phyloP scores from a whole-genome alignment of 2,329 filamentous ascomycete genomes.

The Stagonosporopsis chrysanthemi region DNA sequence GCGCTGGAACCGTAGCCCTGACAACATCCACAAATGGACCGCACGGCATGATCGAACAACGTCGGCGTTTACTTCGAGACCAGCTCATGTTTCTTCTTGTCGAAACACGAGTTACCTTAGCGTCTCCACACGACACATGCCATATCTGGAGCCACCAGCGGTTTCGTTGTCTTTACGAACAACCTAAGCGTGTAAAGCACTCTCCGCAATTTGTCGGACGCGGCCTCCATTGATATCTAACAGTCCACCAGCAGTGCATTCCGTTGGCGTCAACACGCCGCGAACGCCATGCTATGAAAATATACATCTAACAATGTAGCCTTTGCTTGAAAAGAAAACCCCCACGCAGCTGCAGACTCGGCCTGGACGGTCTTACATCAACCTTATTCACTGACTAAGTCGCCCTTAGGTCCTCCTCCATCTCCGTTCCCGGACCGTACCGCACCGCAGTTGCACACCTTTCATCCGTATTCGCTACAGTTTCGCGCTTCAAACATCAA shows the following conservation, averaged over 20 bases:
- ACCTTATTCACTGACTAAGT: too few species aligned
- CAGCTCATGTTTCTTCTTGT: slow-evolving; percentile 28
- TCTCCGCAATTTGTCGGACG: slow-evolving; percentile 53
- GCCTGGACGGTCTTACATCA: too few species aligned
- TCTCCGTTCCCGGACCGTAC: too few species aligned
- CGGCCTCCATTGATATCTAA: slow-evolving; percentile 56
- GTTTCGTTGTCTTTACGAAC: slow-evolving; percentile 28
- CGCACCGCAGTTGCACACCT: too few species aligned
- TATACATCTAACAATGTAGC: slow-evolving; percentile 63
- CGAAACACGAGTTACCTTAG: slow-evolving; percentile 9
- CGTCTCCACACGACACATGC: slow-evolving; percentile 20
- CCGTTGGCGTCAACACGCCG: slow-evolving; percentile 49
- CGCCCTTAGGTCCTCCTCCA: too few species aligned
- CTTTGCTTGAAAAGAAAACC: slow-evolving; percentile 34
- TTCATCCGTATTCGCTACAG: too few species aligned
- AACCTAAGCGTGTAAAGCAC: slow-evolving; percentile 28
- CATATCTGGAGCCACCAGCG: slow-evolving; percentile 24
- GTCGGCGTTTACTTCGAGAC: slow-evolving; percentile 25
- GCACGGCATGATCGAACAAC: slow-evolving; percentile 33
- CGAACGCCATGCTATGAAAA: slow-evolving; percentile 56
- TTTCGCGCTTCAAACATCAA: too few species aligned
- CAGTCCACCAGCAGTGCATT: slow-evolving; percentile 57
- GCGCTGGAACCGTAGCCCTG: slow-evolving; percentile 9
- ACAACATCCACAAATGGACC: slow-evolving; percentile 26
- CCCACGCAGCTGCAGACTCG: too few species aligned